Base-by-base conservation (phyloP, 495 filamentous ascomycete genomes). In the Lasiosphaeria miniovina region DNA sequence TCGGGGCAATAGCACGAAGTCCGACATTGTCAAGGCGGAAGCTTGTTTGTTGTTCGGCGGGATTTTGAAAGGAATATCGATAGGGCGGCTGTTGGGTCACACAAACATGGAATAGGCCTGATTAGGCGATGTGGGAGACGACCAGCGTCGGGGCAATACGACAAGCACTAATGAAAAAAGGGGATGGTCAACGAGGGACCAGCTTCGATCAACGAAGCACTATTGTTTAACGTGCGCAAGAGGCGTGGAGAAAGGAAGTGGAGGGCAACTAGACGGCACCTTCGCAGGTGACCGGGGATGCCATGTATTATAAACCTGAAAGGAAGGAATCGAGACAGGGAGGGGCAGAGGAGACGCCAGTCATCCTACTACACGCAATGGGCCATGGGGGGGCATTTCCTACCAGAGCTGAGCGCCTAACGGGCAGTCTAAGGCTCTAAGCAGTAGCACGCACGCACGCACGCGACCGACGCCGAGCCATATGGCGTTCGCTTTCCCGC, bases 1-100 rank as follows among this genome's bases (percentile, higher is more conserved):
- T 68, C 82, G 74, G 60, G 84, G 81, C 64, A 88, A 79, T 66
- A 83, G 66, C 69, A 80, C 71, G 65, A 74, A 67, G 49, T 81
- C 83, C 68, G 68, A 80, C 82, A 89, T 91, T 56, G 43, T 63
- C 58, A 65, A 24, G 24, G 24, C 24, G 24, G 2, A 24, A 24
- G 24, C 24, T 24, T 24, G 24, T 24, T 66, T 64, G 63, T 60
- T 38, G 62, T 40, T 58, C 61, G 52, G 60, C 56, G 62, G 61
- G 58, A 11, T n/a, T 11, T 2, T 4, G 11, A 66, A 63, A 63
- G 41, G 58, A 63, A 36, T 55, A 59, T 14, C 15, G 12, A 14
- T n/a, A n/a, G 43, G 43, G 15, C 64, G 54, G 54, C 38, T 33
- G 54, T 51, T 36, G 55, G 33, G 53, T 67, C 52, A 65, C 36